Conservation (phyloP, 768 basidiomycete genomes). For the Mycena alexandri region DNA sequence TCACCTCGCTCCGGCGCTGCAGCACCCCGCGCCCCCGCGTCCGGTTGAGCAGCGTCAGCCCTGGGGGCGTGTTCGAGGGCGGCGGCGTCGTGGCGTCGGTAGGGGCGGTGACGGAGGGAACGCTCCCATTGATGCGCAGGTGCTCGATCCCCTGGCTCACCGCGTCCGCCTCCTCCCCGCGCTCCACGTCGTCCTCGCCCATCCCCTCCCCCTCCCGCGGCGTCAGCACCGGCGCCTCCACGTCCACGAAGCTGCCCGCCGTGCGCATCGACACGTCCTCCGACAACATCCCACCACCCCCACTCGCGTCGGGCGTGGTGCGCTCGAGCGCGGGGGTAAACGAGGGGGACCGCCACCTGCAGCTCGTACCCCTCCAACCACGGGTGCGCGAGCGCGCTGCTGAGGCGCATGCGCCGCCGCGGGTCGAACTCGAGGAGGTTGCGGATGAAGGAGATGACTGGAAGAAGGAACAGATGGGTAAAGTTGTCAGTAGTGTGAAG, state of each 20-base stretch:
- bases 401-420: slow-evolving; percentile 74
- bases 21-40: slow-evolving; percentile 44
- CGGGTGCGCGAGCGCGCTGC: slow-evolving; percentile 75
- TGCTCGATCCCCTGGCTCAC: slow-evolving; percentile 42
- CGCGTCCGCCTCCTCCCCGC: slow-evolving; percentile 14
- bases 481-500: background rate
- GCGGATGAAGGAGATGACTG: slow-evolving; percentile 77
- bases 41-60: slow-evolving; percentile 34
- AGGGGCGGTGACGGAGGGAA: background rate
- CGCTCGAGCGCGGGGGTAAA: slow-evolving; percentile 32
- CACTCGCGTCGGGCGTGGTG: slow-evolving; percentile 33
- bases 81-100: background rate
- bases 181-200: no score
- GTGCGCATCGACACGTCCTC: slow-evolving; percentile 34
- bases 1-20: slow-evolving; percentile 62
- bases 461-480: slow-evolving; percentile 20
- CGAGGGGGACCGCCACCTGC: slow-evolving; percentile 4
- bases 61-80: slow-evolving; percentile 38
- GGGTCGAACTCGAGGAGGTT: slow-evolving; percentile 77
- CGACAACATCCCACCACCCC: slow-evolving; percentile 32
- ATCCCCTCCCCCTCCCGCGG: no score
- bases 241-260: slow-evolving; percentile 34
- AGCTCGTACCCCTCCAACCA: slow-evolving; percentile 67
- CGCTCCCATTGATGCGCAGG: slow-evolving; percentile 26
- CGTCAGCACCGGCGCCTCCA: no score